These are phyloP conservation scores for Populus euphratica DNA, from an alignment of 345 rosid species.

Conservation along the genomic window DNA sequence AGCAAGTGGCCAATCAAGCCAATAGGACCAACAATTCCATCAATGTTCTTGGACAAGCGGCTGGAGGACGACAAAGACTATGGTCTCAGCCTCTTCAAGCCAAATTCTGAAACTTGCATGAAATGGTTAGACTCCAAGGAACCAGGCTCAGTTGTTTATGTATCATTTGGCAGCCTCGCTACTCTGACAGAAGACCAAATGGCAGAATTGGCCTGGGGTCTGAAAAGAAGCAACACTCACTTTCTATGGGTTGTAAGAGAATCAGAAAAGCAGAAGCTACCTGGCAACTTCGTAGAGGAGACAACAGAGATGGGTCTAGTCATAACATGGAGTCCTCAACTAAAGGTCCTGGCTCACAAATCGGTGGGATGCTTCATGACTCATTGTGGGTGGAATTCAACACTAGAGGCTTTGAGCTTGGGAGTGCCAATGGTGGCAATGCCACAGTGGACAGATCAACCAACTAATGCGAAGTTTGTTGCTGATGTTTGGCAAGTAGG, in stretches of 20 bases:
- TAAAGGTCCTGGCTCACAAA: too few species aligned
- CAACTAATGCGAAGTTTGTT: too few species aligned
- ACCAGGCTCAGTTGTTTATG: constrained; percentile 44
- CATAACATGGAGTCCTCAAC: constrained; percentile 53
- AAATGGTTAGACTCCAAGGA: constrained; percentile 54
- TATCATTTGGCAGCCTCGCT: constrained; percentile 66
- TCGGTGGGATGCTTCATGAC: too few species aligned
- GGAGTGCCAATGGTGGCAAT: too few species aligned
- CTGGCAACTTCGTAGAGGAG: constrained; percentile 28
- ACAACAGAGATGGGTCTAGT: constrained; percentile 35
- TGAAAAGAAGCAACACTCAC: constrained; percentile 27
- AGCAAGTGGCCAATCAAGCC: constrained; percentile 17
- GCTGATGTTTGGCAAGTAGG: too few species aligned
- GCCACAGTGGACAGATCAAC: too few species aligned
- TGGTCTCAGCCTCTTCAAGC: constrained; percentile 33
- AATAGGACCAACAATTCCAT: constrained; percentile 34
- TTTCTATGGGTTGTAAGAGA: constrained; percentile 64
- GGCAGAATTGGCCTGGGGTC: constrained; percentile 47
- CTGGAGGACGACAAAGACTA: constrained; percentile 28
- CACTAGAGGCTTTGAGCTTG: too few species aligned
- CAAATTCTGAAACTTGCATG: constrained; percentile 28
- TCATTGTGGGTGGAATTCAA: too few species aligned
- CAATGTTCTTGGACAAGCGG: constrained; percentile 32
- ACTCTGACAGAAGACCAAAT: constrained; percentile 39
- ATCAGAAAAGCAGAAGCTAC: constrained; percentile 44